Conservation (phyloP, 257 asterid species). For the Jasminum sambac region DNA sequence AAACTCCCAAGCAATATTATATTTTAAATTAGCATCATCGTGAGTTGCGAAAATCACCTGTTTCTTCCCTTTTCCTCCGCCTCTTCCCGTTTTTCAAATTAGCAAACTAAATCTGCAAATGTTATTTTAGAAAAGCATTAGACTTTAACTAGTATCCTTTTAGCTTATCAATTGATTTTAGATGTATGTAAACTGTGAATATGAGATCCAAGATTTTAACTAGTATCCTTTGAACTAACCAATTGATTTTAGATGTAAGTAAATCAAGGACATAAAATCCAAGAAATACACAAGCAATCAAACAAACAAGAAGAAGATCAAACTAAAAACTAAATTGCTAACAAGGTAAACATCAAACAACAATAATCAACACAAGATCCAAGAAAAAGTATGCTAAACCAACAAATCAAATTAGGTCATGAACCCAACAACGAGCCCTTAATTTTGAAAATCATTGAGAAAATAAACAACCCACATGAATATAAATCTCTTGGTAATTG, state of each 20-base stretch:
- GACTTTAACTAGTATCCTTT: slow-evolving; percentile 1
- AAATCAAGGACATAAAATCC: slow-evolving; percentile 24
- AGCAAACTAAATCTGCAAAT: slow-evolving; percentile 40
- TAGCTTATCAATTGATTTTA: slow-evolving; percentile 12
- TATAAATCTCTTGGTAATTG: background rate
- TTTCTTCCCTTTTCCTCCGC: slow-evolving; percentile 79
- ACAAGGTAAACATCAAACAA: slow-evolving; percentile 6
- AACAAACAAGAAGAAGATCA: slow-evolving; percentile 8
- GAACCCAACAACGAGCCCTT: slow-evolving; percentile 19
- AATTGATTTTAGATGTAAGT: too few species aligned
- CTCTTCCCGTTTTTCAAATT: slow-evolving; percentile 62
- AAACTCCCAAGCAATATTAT: too few species aligned
- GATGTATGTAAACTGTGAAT: too few species aligned
- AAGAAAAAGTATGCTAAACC: slow-evolving; percentile 22
- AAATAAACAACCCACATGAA: slow-evolving; percentile 18
- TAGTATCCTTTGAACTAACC: too few species aligned
- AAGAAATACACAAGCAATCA: slow-evolving; percentile 11
- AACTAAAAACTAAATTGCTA: slow-evolving; percentile 19
- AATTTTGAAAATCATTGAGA: slow-evolving; percentile 24
- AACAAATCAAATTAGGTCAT: slow-evolving; percentile 19
- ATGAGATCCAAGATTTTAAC: too few species aligned
- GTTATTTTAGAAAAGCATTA: slow-evolving; percentile 9
- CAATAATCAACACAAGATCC: slow-evolving; percentile 12
- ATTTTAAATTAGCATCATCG: slow-evolving; percentile 47
- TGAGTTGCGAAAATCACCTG: slow-evolving; percentile 37